Evolutionary conservation across 352 stramenopile genomes (phyloP).

Genomic region (Globisporangium viniferum): DNA sequence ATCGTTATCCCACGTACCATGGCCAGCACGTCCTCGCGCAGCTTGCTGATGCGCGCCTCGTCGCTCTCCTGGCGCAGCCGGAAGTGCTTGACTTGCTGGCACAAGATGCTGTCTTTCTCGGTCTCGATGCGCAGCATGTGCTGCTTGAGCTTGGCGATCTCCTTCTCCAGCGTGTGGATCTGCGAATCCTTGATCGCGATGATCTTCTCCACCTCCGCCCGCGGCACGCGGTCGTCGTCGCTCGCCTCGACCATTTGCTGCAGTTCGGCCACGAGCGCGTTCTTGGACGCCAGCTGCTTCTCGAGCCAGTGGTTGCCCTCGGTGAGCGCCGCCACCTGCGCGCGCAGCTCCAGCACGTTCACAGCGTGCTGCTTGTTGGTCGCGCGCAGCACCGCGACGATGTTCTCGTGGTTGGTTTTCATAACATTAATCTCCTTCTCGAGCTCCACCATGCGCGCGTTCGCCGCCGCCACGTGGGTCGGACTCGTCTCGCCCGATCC

Average conservation of each 20-base stretch:
- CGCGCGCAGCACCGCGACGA: slow-evolving; percentile 57
- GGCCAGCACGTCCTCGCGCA: slow-evolving; percentile 51
- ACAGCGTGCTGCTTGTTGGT: slow-evolving; percentile 69
- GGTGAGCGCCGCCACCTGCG: slow-evolving; percentile 53
- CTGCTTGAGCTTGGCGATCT: slow-evolving; percentile 47
- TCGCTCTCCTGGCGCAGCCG: slow-evolving; percentile 41
- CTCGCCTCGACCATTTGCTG: slow-evolving; percentile 35
- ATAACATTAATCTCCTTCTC: slow-evolving; percentile 61
- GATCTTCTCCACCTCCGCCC: slow-evolving; percentile 39
- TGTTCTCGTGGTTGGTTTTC: slow-evolving; percentile 67
- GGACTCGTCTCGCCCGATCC: slow-evolving; percentile 2
- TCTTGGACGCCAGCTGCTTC: slow-evolving; percentile 56
- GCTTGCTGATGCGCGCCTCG: slow-evolving; percentile 43
- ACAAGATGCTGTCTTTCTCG: slow-evolving; percentile 60
- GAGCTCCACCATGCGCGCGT: slow-evolving; percentile 43
- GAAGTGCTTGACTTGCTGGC: slow-evolving; percentile 45
- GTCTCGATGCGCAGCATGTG: slow-evolving; percentile 36
- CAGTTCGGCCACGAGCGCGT: slow-evolving; percentile 47
- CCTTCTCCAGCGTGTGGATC: slow-evolving; percentile 56
- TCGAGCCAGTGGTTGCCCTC: slow-evolving; percentile 63
- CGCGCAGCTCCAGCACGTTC: slow-evolving; percentile 63
- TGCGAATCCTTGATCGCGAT: slow-evolving; percentile 51
- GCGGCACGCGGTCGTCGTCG: slow-evolving; percentile 25
- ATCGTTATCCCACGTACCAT: slow-evolving; percentile 31
- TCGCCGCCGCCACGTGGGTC: slow-evolving; percentile 1